These are phyloP conservation scores for Meira nashicola DNA, from an alignment of 1,284 basidiomycete species.

Conservation along the genomic window DNA sequence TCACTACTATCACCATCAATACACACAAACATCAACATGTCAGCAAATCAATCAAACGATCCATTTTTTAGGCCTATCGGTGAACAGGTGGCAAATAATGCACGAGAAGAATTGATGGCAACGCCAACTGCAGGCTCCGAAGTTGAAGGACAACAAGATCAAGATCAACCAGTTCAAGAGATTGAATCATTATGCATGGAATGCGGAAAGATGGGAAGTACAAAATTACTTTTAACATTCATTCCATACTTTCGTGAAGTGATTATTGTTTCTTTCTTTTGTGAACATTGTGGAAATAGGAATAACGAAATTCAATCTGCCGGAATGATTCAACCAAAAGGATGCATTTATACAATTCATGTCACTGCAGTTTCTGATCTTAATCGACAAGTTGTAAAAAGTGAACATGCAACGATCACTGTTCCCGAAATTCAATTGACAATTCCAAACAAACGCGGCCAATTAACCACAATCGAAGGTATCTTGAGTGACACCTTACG, in stretches of 20 bases:
- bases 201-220: conserved; percentile 86
- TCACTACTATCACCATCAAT: not conserved
- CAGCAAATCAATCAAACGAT: conserved; percentile 4
- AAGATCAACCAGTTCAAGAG: conserved; percentile 31
- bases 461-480: conserved; percentile 93
- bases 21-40: not conserved
- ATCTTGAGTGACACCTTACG: conserved; percentile 76
- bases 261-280: conserved; percentile 91
- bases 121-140: conserved; percentile 16
- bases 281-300: conserved; percentile 80
- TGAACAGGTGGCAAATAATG: conserved; percentile 20
- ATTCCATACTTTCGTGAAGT: conserved; percentile 96
- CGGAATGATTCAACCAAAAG: conserved; percentile 67
- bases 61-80: conserved; percentile 43
- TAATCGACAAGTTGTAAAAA: conserved; percentile 89
- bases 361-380: conserved; percentile 70
- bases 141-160: conserved; percentile 26
- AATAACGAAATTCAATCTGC: conserved; percentile 97
- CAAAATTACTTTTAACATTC: conserved; percentile 82
- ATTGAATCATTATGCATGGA: conserved; percentile 92
- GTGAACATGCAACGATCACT: conserved; percentile 70
- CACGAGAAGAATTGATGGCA: conserved; percentile 8
- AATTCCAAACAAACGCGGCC: conserved; percentile 76
- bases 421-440: conserved; percentile 88
- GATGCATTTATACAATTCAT: conserved; percentile 70